Conservation (phyloP, 106 monocot species). For the Dendrobium nobile region DNA sequence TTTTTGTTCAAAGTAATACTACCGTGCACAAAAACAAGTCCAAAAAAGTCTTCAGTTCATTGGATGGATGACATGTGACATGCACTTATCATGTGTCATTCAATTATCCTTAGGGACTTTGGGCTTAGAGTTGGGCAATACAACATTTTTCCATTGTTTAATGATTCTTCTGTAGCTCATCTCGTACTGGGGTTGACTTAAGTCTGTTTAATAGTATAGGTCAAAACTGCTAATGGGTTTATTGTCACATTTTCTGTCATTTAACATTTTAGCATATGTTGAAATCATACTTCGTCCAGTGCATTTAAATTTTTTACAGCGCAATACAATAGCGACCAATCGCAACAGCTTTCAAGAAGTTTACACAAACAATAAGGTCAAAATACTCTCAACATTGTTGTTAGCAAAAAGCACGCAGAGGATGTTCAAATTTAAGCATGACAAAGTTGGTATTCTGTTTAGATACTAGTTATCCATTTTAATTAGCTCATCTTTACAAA, state of each 20-base stretch:
- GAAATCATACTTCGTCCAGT: neutral
- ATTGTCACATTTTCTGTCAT: neutral
- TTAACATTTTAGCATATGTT: neutral
- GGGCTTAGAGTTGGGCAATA: no score
- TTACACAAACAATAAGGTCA: neutral
- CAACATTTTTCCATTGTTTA: no score
- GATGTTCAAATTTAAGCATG: neutral
- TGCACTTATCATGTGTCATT: no score
- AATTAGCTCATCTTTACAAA: no score
- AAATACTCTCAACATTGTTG: neutral
- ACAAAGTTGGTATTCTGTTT: no score
- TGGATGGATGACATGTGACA: no score
- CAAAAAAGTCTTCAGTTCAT: no score
- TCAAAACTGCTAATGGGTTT: neutral
- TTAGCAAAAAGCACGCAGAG: neutral
- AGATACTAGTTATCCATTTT: no score
- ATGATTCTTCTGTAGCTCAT: no score
- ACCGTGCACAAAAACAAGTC: no score
- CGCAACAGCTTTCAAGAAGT: neutral
- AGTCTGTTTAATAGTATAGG: neutral
- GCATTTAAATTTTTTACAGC: neutral
- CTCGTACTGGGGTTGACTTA: neutral
- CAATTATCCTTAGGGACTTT: no score
- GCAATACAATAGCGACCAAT: neutral
- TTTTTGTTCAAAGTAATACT: no score